Evolutionary conservation across 2,329 filamentous ascomycete genomes (phyloP).

Genomic region (Coniochaeta sp.): DNA sequence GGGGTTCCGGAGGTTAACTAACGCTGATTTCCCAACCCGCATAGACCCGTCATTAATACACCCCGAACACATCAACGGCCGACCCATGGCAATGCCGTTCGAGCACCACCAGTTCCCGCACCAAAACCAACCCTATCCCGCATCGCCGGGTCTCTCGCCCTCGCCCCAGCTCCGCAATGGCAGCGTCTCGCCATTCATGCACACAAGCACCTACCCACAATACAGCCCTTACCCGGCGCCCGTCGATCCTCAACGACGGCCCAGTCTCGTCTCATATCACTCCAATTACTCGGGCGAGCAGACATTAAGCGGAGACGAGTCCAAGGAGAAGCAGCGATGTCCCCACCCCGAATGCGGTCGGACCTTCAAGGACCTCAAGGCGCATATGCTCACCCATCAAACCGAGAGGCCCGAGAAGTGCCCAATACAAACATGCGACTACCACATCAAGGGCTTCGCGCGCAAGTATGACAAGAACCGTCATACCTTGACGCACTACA

Average conservation of each 20-base stretch:
- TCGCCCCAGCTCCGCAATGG: constrained; percentile 45
- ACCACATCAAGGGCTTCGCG: constrained; percentile 86
- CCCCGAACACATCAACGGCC: constrained; percentile 36
- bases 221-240: constrained; percentile 49
- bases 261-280: constrained; percentile 64
- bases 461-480: constrained; percentile 96
- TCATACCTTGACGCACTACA: constrained; percentile 92
- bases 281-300: constrained; percentile 54
- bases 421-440: constrained; percentile 86
- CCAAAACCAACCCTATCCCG: constrained; percentile 38
- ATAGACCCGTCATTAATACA: constrained; percentile 52
- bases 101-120: constrained; percentile 44
- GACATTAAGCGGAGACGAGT: constrained; percentile 55
- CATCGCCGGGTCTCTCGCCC: constrained; percentile 59
- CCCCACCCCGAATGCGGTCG: constrained; percentile 79
- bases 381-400: constrained; percentile 92
- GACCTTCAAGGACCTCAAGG: constrained; percentile 84
- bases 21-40: constrained; percentile 21
- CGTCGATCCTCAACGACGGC: constrained; percentile 46
- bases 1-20: constrained; percentile 21
- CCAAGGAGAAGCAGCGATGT: constrained; percentile 66
- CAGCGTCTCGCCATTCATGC: constrained; percentile 62
- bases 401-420: constrained; percentile 90
- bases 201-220: constrained; percentile 33
- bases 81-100: constrained; percentile 38